Evolutionary conservation across 176 grass and related monocot genomes (phyloP), one percentile per base, ranked within the genome.

Genomic region (Hyparrhenia diplandra): DNA sequence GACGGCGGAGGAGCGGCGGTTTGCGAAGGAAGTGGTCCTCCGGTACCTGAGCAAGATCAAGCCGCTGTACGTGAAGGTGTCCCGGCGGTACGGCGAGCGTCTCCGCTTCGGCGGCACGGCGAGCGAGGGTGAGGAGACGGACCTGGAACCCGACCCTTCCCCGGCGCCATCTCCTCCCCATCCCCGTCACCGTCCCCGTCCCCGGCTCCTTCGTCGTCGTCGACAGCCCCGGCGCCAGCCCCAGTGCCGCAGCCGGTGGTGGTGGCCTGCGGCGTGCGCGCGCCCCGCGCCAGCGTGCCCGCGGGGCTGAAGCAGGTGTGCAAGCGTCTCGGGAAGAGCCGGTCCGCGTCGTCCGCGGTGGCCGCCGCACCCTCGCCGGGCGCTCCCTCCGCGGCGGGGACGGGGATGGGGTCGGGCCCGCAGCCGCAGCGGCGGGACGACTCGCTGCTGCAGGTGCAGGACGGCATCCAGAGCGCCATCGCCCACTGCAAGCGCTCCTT

Each of bases 401-500:
- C 82, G 78, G 27, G 86, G 49, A 91, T 86, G 18, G 74, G 89
- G 46, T 63, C 89, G 39, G 88, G 87, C 84, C 64, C 80, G 34
- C 49, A 5, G n/a, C 67, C 81, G 52, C 86, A 76, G 76, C 85
- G 94, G 25, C 87, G 89, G 17, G 94, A 97, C 73, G 94, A 97
- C 72, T 97, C 94, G 54, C 82, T 97, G 67, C 75, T 97, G 60
- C 91, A 92, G 87, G 55, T 88, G 66, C 89, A 97, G 80, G 94
- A 97, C 84, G 91, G 94, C 60, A 97, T 97, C 85, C 91, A 97
- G 85, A 94, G 94, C 85, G 94, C 94, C 87, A 97, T 97, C 59
- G 89, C 94, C 1, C 94, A 97, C 89, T 97, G 94, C 89, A 97
- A 97, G 47, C 89, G 87, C 74, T 97, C 94, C 29, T 92, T 97